phyloP scores from a whole-genome alignment of 495 filamentous ascomycete genomes.

The Hyphodiscus hymeniophilus region DNA sequence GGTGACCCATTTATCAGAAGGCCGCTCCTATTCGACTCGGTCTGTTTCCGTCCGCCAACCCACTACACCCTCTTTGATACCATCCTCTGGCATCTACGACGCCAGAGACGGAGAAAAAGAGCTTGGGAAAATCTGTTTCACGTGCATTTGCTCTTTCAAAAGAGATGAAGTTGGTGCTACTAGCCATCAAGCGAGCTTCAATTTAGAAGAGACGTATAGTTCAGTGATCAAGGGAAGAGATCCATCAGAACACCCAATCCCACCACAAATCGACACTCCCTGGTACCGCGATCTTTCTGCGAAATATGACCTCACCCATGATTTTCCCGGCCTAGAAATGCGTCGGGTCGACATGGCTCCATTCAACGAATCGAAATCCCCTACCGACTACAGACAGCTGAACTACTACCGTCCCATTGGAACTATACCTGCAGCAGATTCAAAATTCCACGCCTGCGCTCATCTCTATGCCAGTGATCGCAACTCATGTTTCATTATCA shows the following conservation, averaged over 20 bases:
- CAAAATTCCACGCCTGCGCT: slow-evolving; percentile 52
- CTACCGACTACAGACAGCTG: slow-evolving; percentile 51
- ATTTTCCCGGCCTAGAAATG: slow-evolving; percentile 52
- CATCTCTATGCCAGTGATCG: slow-evolving; percentile 63
- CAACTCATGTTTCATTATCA: slow-evolving; percentile 57
- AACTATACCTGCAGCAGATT: slow-evolving; percentile 26
- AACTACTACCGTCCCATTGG: slow-evolving; percentile 48
- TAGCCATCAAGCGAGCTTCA: slow-evolving; percentile 33
- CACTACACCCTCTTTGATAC: slow-evolving; percentile 24
- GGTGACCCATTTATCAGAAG: slow-evolving; percentile 44
- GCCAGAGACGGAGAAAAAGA: slow-evolving; percentile 27
- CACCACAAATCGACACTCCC: slow-evolving; percentile 38
- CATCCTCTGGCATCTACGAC: slow-evolving; percentile 21
- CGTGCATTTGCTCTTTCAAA: slow-evolving; percentile 56
- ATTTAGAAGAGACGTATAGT: slow-evolving; percentile 28
- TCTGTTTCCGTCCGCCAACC: slow-evolving; percentile 50
- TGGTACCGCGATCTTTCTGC: slow-evolving; percentile 27
- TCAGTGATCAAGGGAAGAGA: slow-evolving; percentile 31
- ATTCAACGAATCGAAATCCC: slow-evolving; percentile 41
- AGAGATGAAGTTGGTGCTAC: slow-evolving; percentile 31
- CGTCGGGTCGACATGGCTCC: slow-evolving; percentile 54
- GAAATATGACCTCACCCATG: not conserved
- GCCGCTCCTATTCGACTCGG: slow-evolving; percentile 49
- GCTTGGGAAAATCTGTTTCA: slow-evolving; percentile 47
- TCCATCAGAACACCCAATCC: slow-evolving; percentile 30